A percentile compares a stretch with the other conserved stretches of the same genome.
Conservation (phyloP, 371 early-diverging fungal genomes). For the Mucor irregularis region DNA sequence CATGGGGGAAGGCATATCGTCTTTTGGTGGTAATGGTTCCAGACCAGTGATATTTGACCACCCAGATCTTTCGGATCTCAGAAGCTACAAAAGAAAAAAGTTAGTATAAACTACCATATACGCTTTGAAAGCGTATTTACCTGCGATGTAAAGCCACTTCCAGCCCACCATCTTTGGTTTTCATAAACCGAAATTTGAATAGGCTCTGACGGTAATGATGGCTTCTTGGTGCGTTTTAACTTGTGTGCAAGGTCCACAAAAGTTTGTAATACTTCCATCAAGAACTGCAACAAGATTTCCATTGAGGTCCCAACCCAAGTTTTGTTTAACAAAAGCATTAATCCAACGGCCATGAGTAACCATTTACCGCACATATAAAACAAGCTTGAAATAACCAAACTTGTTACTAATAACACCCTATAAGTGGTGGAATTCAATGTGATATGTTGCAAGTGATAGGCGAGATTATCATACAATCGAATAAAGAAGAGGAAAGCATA, state of each 20-base stretch:
- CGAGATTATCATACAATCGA: constrained; percentile 41
- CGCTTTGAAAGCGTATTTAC: constrained; percentile 18
- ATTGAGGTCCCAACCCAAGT: constrained; percentile 37
- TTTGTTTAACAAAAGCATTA: constrained; percentile 36
- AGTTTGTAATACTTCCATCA: constrained; percentile 29
- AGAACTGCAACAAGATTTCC: constrained; percentile 11
- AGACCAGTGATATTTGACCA: constrained; percentile 51
- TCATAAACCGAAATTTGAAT: constrained; percentile 43
- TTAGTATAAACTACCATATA: neutral
- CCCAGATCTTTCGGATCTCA: constrained; percentile 21
- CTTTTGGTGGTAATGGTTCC: constrained; percentile 34
- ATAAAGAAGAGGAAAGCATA: constrained; percentile 34
- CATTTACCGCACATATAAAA: constrained; percentile 8
- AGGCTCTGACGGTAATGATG: neutral
- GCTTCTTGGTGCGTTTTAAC: neutral
- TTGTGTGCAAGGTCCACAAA: constrained; percentile 14
- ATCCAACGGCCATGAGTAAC: constrained; percentile 23
- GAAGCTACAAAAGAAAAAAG: constrained; percentile 4
- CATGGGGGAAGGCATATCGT: constrained; percentile 38
- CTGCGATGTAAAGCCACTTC: constrained; percentile 43
- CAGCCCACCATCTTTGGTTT: constrained; percentile 51
- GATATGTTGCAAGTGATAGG: constrained; percentile 35
- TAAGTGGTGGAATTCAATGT: constrained; percentile 21
- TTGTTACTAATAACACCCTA: constrained; percentile 6
- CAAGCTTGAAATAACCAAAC: neutral